Base-by-base conservation (phyloP, 768 basidiomycete genomes). In the Naganishia friedmannii region DNA sequence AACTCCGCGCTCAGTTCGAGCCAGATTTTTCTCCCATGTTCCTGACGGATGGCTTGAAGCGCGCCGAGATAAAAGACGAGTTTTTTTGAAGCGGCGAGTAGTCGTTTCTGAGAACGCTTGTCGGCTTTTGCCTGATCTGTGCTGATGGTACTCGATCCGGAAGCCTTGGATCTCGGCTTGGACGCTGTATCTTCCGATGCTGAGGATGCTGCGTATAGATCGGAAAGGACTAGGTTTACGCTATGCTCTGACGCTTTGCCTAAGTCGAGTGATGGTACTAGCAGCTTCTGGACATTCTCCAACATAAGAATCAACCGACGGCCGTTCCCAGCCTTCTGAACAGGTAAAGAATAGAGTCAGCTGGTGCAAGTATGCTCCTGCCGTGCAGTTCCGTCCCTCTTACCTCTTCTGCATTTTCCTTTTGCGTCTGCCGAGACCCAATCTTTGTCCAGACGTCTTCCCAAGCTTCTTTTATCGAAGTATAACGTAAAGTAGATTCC, bases 31-130 rank as follows among this genome's bases (percentile, higher is more conserved):
- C 57, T 32, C 6, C 34, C 57, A 10, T 4, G 39, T n/a, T 58
- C 21, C 57, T 13, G 31, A 8, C 57, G 57, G 39, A 58, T 37
- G 21, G 57, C 34, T 42, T 58, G 57, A 19, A 58, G 34, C 3
- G 57, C 57, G 29, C 34, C 57, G 21, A 58, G 31, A 34, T 58
- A 58, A 15, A 58, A 58, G 21, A 37, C 57, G 37, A 58, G 57
- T 58, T 58, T 58, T 23, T 58, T 58, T 19, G 26, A 2, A 19
- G 21, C 31, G 5, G 57, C 57, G 21, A 37, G 21, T 6, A 39
- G 34, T 9, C 34, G 12, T 39, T 39, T 58, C 34, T 58, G 57
- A 37, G 13, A 4, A 3, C 57, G 57, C 8, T 37, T 32, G 34
- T 32, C 28, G 23, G 13, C 3, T 29, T 56, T 21, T 29, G 55